phyloP scores from a whole-genome alignment of 352 stramenopile genomes.

The Pythium phragmitis region DNA sequence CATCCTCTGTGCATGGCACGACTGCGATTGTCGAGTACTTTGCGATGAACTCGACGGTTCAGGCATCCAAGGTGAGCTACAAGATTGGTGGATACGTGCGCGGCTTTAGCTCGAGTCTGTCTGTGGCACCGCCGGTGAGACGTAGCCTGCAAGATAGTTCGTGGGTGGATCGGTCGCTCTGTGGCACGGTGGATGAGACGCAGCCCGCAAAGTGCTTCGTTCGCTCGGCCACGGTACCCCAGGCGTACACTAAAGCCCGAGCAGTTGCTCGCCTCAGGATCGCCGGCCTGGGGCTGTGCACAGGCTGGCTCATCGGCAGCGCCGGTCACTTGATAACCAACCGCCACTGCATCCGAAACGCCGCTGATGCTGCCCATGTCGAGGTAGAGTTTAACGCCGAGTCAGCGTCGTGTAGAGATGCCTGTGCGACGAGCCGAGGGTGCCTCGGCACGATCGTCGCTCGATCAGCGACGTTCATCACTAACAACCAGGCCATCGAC shows the following conservation, averaged over 20 bases:
- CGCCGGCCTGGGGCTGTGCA: slow-evolving; percentile 32
- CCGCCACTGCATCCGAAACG: slow-evolving; percentile 41
- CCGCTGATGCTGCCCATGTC: slow-evolving; percentile 19
- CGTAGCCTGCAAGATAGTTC: no score
- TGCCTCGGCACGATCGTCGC: slow-evolving; percentile 33
- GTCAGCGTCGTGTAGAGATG: slow-evolving; percentile 27
- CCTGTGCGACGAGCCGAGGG: slow-evolving; percentile 22
- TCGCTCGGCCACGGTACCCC: slow-evolving; percentile 4
- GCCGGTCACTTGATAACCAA: slow-evolving; percentile 53
- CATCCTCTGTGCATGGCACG: slow-evolving; percentile 17
- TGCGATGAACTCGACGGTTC: slow-evolving; percentile 8
- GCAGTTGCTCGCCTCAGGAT: slow-evolving; percentile 40
- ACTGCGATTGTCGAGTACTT: slow-evolving; percentile 24
- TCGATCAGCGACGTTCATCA: slow-evolving; percentile 30
- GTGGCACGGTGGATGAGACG: background rate
- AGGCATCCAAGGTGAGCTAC: slow-evolving; percentile 16
- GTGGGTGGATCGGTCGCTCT: background rate
- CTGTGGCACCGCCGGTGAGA: no score
- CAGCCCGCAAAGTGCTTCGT: background rate
- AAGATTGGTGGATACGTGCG: slow-evolving; percentile 25
- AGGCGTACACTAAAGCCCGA: slow-evolving; percentile 28
- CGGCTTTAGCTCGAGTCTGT: slow-evolving; percentile 15
- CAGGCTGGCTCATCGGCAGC: slow-evolving; percentile 44
- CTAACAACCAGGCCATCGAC: slow-evolving; percentile 28
- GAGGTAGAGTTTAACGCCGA: slow-evolving; percentile 45